phyloP scores from a whole-genome alignment of 2,329 filamentous ascomycete genomes.

The Sordariomycetes sp. region DNA sequence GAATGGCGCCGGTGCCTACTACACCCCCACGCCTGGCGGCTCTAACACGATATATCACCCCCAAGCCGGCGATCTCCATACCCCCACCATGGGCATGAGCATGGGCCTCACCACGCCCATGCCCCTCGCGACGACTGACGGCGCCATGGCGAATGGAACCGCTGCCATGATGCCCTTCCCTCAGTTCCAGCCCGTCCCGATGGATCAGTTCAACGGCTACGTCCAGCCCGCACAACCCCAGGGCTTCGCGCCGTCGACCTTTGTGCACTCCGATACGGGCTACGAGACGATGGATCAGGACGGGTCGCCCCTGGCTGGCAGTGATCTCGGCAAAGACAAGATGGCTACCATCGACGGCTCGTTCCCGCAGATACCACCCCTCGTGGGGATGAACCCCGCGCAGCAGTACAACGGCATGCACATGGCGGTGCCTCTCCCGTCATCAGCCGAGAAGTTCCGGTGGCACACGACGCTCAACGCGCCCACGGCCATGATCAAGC shows the following conservation, averaged over 20 bases:
- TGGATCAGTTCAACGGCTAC: conserved; percentile 62
- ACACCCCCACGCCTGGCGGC: conserved; percentile 75
- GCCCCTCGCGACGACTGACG: conserved; percentile 60
- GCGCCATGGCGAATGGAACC: conserved; percentile 42
- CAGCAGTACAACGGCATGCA: conserved; percentile 29
- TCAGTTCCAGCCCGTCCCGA: conserved; percentile 49
- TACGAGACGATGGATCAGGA: conserved; percentile 73
- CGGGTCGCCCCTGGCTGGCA: conserved; percentile 47
- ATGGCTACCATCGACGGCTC: conserved; percentile 44
- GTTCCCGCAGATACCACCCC: conserved; percentile 47
- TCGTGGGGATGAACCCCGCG: conserved; percentile 42
- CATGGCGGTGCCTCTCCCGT: conserved; percentile 31
- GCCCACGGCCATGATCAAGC: conserved; percentile 90
- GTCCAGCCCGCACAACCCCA: conserved; percentile 27
- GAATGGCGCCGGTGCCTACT: conserved; percentile 65
- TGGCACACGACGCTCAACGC: conserved; percentile 86
- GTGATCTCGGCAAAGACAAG: conserved; percentile 21
- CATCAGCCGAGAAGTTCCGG: conserved; percentile 61
- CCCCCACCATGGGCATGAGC: conserved; percentile 59
- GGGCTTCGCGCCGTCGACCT: conserved; percentile 62
- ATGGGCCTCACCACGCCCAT: conserved; percentile 72
- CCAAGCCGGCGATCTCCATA: conserved; percentile 78
- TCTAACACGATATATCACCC: conserved; percentile 70
- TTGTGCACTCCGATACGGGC: conserved; percentile 59
- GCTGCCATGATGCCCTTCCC: conserved; percentile 49